A percentile compares a stretch with the other conserved stretches of the same genome.
phyloP scores from a whole-genome alignment of 495 filamentous ascomycete species.

The Talaromyces stipitatus region DNA sequence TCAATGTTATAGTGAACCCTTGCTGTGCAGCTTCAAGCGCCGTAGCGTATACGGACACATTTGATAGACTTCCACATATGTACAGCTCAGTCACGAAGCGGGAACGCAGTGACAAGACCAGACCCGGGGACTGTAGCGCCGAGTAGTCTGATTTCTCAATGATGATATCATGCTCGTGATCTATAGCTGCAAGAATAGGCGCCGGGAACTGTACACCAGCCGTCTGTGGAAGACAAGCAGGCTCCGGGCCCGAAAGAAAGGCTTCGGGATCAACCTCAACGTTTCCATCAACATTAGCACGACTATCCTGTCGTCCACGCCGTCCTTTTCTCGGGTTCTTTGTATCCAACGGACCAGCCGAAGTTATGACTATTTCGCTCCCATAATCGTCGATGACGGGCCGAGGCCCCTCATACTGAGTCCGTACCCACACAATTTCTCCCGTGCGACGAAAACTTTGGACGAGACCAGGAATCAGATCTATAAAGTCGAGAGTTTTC shows the following conservation, averaged over 20 bases:
- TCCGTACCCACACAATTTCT: constrained; percentile 84
- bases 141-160: constrained; percentile 83
- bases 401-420: constrained; percentile 59
- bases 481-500: constrained; percentile 57
- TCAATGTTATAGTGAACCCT: constrained; percentile 73
- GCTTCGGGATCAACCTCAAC: constrained; percentile 48
- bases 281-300: constrained; percentile 6
- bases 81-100: constrained; percentile 87
- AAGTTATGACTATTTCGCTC: constrained; percentile 24
- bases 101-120: constrained; percentile 63
- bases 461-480: constrained; percentile 56
- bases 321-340: constrained; percentile 12
- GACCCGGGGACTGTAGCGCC: constrained; percentile 65
- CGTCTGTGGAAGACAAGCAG: constrained; percentile 52
- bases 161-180: constrained; percentile 52
- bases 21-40: constrained; percentile 83
- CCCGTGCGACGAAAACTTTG: constrained; percentile 68
- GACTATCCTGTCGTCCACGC: constrained; percentile 6
- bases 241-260: constrained; percentile 47
- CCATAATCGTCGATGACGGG: constrained; percentile 37
- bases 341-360: constrained; percentile 14
- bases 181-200: constrained; percentile 46
- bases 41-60: constrained; percentile 86
- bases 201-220: constrained; percentile 61
- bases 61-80: constrained; percentile 82